These are phyloP conservation scores for Blastobotrys robertii DNA, from an alignment of 805 yeast species.

Conservation along the genomic window DNA sequence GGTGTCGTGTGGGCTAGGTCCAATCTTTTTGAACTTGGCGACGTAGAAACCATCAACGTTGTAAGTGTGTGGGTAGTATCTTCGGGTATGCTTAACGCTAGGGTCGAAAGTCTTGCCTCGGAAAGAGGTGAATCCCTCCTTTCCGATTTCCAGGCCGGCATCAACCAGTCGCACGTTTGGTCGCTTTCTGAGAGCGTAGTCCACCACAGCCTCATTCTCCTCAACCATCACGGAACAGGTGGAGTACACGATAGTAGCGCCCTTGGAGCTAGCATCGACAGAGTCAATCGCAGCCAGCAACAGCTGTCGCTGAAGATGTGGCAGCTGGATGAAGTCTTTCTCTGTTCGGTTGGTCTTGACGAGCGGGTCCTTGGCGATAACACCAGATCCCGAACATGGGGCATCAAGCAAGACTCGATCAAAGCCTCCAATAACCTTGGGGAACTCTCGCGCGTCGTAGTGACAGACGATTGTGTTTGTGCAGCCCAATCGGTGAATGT, in stretches of 20 bases:
- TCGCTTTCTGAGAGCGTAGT: slow-evolving; percentile 90
- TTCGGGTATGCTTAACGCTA: slow-evolving; percentile 68
- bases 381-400: slow-evolving; percentile 99
- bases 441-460: slow-evolving; percentile 97
- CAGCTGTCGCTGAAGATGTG: slow-evolving; percentile 92
- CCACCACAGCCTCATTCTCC: slow-evolving; percentile 98
- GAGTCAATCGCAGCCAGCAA: slow-evolving; percentile 93
- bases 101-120: slow-evolving; percentile 88
- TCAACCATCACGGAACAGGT: slow-evolving; percentile 98
- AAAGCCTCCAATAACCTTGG: slow-evolving; percentile 96
- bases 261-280: slow-evolving; percentile 85
- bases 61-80: slow-evolving; percentile 97
- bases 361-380: slow-evolving; percentile 91
- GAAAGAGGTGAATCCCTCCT: slow-evolving; percentile 87
- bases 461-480: slow-evolving; percentile 93
- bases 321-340: slow-evolving; percentile 92
- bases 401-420: slow-evolving; percentile 94
- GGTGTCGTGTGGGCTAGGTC: slow-evolving; percentile 74
- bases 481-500: slow-evolving; percentile 94
- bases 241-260: slow-evolving; percentile 91
- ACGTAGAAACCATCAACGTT: slow-evolving; percentile 98
- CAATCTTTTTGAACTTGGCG: slow-evolving; percentile 89
- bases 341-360: slow-evolving; percentile 91
- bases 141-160: slow-evolving; percentile 86
- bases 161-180: slow-evolving; percentile 94